A percentile compares a stretch with the other conserved stretches of the same genome.
phyloP scores from a whole-genome alignment of 2,329 filamentous ascomycete genomes.

The Intubia oerlemansii region DNA sequence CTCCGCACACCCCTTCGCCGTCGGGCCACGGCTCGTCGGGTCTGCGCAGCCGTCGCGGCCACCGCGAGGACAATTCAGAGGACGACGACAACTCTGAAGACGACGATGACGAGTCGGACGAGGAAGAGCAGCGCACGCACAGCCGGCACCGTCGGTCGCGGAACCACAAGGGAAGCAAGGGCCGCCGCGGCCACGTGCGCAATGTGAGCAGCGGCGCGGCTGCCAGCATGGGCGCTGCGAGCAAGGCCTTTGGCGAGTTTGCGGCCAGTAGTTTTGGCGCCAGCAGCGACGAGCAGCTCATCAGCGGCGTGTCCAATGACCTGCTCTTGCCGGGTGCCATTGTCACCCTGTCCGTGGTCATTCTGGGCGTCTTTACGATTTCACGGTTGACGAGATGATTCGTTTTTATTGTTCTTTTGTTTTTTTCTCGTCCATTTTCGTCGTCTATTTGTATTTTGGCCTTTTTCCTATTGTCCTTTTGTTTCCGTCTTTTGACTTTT shows the following conservation, averaged over 20 bases:
- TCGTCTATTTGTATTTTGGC: not conserved
- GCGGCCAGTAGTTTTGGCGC: constrained; percentile 3
- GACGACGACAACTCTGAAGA: constrained; percentile 22
- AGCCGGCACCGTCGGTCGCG: constrained; percentile 13
- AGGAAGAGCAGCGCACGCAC: constrained; percentile 17
- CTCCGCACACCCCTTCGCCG: constrained; percentile 7
- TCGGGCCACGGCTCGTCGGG: too few relatives aligned
- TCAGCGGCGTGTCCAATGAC: constrained; percentile 85
- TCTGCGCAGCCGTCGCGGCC: constrained; percentile 1
- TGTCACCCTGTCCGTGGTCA: constrained; percentile 83
- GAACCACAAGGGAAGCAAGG: constrained; percentile 8
- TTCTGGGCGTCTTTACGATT: constrained; percentile 81
- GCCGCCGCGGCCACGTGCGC: constrained; percentile 8
- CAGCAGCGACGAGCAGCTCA: constrained; percentile 41
- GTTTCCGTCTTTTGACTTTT: not conserved
- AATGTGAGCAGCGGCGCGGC: not conserved
- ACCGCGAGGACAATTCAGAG: constrained; percentile 24
- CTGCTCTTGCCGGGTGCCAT: constrained; percentile 83
- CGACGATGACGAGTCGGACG: constrained; percentile 22
- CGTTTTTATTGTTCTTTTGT: not conserved
- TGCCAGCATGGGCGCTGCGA: constrained; percentile 2
- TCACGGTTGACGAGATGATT: constrained; percentile 35
- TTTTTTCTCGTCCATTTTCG: not conserved
- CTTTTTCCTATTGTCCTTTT: not conserved
- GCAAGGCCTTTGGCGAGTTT: constrained; percentile 5